These are phyloP conservation scores for Gossypioides kirkii DNA, from an alignment of 345 rosid species.

Conservation along the genomic window DNA sequence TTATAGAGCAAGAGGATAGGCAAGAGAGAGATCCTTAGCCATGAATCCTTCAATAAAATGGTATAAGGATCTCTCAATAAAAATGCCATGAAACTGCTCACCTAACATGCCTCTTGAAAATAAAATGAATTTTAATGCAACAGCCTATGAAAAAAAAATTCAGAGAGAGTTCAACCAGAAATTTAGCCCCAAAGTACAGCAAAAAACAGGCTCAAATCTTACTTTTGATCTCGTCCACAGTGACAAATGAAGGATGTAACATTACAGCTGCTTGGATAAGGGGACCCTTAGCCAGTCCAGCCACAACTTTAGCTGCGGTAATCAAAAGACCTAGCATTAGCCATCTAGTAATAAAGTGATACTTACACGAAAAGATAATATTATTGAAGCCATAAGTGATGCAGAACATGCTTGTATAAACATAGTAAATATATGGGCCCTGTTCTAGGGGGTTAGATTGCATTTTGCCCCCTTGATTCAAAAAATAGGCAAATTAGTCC, in stretches of 20 bases:
- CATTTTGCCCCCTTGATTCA: too few species aligned
- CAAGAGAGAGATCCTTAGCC: too few species aligned
- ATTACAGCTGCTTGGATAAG: slow-evolving; percentile 61
- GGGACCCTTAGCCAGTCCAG: slow-evolving; percentile 47
- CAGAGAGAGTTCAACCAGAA: not conserved
- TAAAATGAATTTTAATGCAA: not conserved
- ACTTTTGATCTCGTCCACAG: slow-evolving; percentile 69
- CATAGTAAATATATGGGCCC: too few species aligned
- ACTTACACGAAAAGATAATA: not conserved
- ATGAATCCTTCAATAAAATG: not conserved
- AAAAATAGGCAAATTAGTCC: too few species aligned
- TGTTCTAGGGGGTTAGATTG: too few species aligned
- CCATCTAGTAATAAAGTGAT: not conserved
- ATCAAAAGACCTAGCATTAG: not conserved
- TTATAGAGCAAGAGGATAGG: too few species aligned
- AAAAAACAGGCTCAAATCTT: slow-evolving; percentile 2
- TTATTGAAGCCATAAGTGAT: not conserved
- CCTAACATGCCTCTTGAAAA: too few species aligned
- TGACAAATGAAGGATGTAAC: slow-evolving; percentile 70
- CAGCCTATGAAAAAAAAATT: not conserved
- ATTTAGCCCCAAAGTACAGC: not conserved
- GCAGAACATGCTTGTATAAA: not conserved
- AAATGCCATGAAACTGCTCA: too few species aligned
- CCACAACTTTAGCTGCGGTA: slow-evolving; percentile 69
- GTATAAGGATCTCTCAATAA: too few species aligned